These are phyloP conservation scores for Berberis vulgaris DNA, from an alignment of 164 flowering plant genomes.

Conservation along the genomic window DNA sequence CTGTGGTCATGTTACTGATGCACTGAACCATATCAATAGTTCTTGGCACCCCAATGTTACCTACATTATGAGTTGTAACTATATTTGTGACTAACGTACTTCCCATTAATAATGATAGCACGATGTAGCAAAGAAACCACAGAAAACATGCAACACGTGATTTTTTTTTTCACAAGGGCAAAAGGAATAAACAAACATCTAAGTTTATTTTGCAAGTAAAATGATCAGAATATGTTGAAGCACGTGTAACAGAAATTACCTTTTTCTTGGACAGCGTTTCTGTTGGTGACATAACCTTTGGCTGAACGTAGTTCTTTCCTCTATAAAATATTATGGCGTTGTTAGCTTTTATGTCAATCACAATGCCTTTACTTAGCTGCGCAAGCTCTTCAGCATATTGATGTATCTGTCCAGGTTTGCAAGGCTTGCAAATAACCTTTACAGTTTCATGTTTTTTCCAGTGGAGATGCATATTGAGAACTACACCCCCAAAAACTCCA, in stretches of 20 bases:
- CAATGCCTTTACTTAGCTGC: constrained; percentile 74
- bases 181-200: too few species aligned
- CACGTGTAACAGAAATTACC: constrained; percentile 31
- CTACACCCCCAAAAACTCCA: constrained; percentile 96
- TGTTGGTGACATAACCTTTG: constrained; percentile 81
- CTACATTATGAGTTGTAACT: too few species aligned
- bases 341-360: constrained; percentile 67
- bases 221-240: too few species aligned
- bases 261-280: constrained; percentile 74
- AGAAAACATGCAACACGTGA: too few species aligned
- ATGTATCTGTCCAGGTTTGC: constrained; percentile 79
- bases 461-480: constrained; percentile 95
- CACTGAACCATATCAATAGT: too few species aligned
- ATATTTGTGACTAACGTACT: too few species aligned
- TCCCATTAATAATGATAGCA: too few species aligned
- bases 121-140: too few species aligned
- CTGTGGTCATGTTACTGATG: too few species aligned
- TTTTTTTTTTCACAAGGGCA: too few species aligned
- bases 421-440: constrained; percentile 79
- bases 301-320: constrained; percentile 88
- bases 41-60: too few species aligned
- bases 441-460: constrained; percentile 95
- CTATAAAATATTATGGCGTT: constrained; percentile 72
- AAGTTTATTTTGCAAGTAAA: too few species aligned
- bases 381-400: constrained; percentile 80